Evolutionary conservation across 495 filamentous ascomycete species (phyloP).

Genomic region (Hypoxylon perforatum): DNA sequence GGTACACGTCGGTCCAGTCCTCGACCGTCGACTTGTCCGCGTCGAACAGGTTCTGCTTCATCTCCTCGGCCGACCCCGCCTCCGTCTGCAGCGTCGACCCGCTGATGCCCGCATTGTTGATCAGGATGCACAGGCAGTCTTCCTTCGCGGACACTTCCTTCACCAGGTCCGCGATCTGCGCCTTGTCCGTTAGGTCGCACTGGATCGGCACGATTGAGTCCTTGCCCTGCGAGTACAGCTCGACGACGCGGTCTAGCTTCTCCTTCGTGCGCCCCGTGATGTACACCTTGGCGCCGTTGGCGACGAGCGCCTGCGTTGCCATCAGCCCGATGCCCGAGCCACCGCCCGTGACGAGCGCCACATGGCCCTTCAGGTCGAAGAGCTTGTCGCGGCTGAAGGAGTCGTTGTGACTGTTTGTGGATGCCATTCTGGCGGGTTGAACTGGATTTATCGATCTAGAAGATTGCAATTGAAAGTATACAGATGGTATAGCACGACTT

Average conservation of each 20-base stretch:
- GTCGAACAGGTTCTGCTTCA: slow-evolving; percentile 69
- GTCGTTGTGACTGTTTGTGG: slow-evolving; percentile 55
- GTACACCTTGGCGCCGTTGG: slow-evolving; percentile 84
- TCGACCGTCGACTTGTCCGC: slow-evolving; percentile 73
- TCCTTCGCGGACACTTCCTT: slow-evolving; percentile 71
- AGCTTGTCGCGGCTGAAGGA: slow-evolving; percentile 65
- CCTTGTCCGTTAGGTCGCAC: slow-evolving; percentile 50
- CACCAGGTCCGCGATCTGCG: slow-evolving; percentile 70
- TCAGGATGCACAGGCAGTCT: slow-evolving; percentile 73
- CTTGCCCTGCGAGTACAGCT: slow-evolving; percentile 46
- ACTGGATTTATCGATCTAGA: slow-evolving; percentile 6
- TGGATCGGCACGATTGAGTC: slow-evolving; percentile 49
- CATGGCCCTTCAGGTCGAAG: slow-evolving; percentile 70
- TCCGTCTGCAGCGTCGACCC: slow-evolving; percentile 61
- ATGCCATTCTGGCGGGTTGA: slow-evolving; percentile 55
- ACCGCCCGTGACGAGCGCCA: slow-evolving; percentile 71
- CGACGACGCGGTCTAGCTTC: slow-evolving; percentile 48
- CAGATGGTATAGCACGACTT: slow-evolving; percentile 1
- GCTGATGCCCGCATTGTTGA: slow-evolving; percentile 78
- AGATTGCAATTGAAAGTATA: not conserved
- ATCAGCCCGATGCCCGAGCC: slow-evolving; percentile 77
- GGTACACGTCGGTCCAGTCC: slow-evolving; percentile 80
- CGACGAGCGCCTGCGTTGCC: slow-evolving; percentile 82
- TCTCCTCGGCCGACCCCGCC: slow-evolving; percentile 61
- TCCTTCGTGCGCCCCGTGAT: slow-evolving; percentile 79